Conservation (phyloP, 1,284 basidiomycete genomes). For the Boletellus sp. region DNA sequence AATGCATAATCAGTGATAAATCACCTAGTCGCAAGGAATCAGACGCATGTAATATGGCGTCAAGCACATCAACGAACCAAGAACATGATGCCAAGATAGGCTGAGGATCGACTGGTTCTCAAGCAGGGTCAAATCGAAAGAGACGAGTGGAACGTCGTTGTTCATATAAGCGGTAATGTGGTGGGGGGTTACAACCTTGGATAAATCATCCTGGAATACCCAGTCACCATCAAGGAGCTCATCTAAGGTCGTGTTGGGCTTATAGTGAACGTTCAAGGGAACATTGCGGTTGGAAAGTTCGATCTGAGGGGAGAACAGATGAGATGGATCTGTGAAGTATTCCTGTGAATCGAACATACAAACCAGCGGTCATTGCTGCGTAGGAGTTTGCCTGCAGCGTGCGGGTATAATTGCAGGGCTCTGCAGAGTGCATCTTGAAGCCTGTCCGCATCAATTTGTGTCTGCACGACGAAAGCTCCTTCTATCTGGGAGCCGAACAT, state of each 20-base stretch:
- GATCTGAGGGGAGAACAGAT: conserved; percentile 14
- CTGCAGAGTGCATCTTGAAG: background rate
- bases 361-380: conserved; percentile 22
- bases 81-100: conserved; percentile 29
- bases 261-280: conserved; percentile 12
- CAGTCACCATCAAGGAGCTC: conserved; percentile 19
- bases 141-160: conserved; percentile 22
- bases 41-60: background rate
- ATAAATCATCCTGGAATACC: conserved; percentile 29
- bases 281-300: conserved; percentile 22
- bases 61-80: conserved; percentile 9
- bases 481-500: conserved; percentile 16
- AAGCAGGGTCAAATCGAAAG: conserved; percentile 28
- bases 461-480: conserved; percentile 29
- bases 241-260: background rate
- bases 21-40: conserved; percentile 25
- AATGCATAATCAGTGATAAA: conserved; percentile 23
- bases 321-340: conserved; percentile 1
- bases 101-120: background rate
- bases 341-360: conserved; percentile 15
- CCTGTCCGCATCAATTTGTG: conserved; percentile 14
- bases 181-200: conserved; percentile 14
- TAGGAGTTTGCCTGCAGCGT: background rate
- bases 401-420: background rate
- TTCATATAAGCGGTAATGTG: conserved; percentile 13